A percentile compares a stretch with the other conserved stretches of the same genome.
These are phyloP conservation scores for Coffea eugenioides DNA, from an alignment of 257 asterid genomes.

Conservation along the genomic window DNA sequence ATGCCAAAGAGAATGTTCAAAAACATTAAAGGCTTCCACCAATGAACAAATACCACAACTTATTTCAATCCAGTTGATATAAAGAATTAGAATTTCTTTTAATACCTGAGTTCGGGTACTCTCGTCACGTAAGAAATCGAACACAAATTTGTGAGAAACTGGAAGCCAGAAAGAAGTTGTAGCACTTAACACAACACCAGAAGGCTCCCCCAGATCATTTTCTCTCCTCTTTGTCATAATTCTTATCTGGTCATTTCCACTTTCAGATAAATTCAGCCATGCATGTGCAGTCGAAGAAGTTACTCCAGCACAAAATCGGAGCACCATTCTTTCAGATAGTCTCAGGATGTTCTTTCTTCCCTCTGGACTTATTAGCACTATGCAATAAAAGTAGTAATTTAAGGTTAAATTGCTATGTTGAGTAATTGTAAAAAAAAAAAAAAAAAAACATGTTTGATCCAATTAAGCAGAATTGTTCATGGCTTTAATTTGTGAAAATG, in stretches of 20 bases:
- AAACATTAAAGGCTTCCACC: neutral
- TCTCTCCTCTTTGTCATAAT: conserved; percentile 14
- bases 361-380: conserved; percentile 6
- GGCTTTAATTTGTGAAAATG: neutral
- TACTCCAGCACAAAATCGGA: conserved; percentile 19
- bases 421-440: too few relatives aligned
- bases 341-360: conserved; percentile 13
- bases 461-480: neutral
- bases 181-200: conserved; percentile 15
- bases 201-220: conserved; percentile 11
- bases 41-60: neutral
- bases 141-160: conserved; percentile 8
- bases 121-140: conserved; percentile 19
- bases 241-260: conserved; percentile 16
- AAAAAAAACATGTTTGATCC: neutral
- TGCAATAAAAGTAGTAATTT: neutral
- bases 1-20: too few relatives aligned
- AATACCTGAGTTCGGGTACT: conserved; percentile 18
- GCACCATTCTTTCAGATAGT: conserved; percentile 27
- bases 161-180: conserved; percentile 25
- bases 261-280: conserved; percentile 3
- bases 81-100: neutral
- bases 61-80: neutral
- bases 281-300: conserved; percentile 12
- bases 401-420: neutral